These are phyloP conservation scores for Sclerotiophoma versabilis DNA, from an alignment of 2,329 filamentous ascomycete genomes.

Conservation along the genomic window DNA sequence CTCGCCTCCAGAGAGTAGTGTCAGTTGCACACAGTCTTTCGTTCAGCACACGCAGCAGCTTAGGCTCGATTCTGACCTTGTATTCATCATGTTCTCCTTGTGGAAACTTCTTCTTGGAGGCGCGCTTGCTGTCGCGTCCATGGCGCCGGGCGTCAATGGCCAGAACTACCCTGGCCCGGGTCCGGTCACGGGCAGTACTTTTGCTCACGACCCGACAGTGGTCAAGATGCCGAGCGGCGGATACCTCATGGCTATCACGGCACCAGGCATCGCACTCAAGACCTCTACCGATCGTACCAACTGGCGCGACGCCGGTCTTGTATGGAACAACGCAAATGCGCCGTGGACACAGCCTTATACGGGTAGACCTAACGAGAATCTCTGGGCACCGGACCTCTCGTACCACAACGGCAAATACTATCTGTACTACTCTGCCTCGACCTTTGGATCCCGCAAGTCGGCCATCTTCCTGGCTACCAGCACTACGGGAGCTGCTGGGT, in stretches of 20 bases:
- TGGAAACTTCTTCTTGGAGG: constrained; percentile 10
- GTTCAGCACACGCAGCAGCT: too few relatives aligned
- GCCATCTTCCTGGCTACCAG: constrained; percentile 65
- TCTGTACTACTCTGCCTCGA: constrained; percentile 68
- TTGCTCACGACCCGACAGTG: constrained; percentile 15
- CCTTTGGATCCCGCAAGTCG: constrained; percentile 65
- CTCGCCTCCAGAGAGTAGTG: neutral
- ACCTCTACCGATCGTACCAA: constrained; percentile 18
- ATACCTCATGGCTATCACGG: constrained; percentile 15
- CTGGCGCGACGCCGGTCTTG: constrained; percentile 16
- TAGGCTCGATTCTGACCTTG: too few relatives aligned
- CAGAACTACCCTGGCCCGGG: constrained; percentile 13
- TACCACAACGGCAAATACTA: constrained; percentile 55
- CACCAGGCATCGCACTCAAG: constrained; percentile 12
- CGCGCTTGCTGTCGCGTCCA: constrained; percentile 5
- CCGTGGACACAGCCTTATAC: constrained; percentile 10
- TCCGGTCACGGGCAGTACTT: constrained; percentile 2
- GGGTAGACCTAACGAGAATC: constrained; percentile 2
- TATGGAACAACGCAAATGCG: constrained; percentile 11
- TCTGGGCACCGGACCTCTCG: constrained; percentile 17
- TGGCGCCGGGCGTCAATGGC: constrained; percentile 4
- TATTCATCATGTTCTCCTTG: constrained; percentile 7
- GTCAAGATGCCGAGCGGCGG: constrained; percentile 12
- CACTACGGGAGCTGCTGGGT: constrained; percentile 52
- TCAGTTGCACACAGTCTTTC: too few relatives aligned